phyloP scores from a whole-genome alignment of 2,329 filamentous ascomycete genomes.

The Onygenales sp. region DNA sequence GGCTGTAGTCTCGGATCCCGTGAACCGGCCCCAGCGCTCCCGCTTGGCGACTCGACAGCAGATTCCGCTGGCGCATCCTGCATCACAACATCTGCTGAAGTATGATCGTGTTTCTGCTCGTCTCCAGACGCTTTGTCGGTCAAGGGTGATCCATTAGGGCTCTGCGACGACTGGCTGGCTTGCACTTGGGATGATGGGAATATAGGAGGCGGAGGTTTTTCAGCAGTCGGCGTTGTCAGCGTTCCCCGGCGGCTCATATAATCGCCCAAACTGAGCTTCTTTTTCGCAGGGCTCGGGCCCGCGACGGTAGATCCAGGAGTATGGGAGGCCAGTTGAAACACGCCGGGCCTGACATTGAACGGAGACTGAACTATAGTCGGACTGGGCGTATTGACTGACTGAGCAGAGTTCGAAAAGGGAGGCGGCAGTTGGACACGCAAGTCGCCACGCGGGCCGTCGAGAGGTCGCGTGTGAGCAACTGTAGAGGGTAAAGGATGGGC shows the following conservation, averaged over 20 bases:
- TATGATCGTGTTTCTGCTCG: background rate
- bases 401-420: slow-evolving; percentile 11
- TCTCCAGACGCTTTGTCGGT: background rate
- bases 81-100: slow-evolving; percentile 7
- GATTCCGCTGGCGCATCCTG: slow-evolving; percentile 4
- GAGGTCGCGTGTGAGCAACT: slow-evolving; percentile 21
- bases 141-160: slow-evolving; percentile 4
- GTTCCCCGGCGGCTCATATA: slow-evolving; percentile 37
- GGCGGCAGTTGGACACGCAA: slow-evolving; percentile 22
- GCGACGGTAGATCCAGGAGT: slow-evolving; percentile 21
- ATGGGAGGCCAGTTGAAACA: slow-evolving; percentile 16
- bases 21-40: background rate
- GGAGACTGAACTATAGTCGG: slow-evolving; percentile 22
- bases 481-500: slow-evolving; percentile 27
- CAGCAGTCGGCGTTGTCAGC: slow-evolving; percentile 29
- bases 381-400: slow-evolving; percentile 17
- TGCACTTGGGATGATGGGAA: slow-evolving; percentile 18
- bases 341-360: slow-evolving; percentile 16
- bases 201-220: slow-evolving; percentile 28
- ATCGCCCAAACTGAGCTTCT: slow-evolving; percentile 42
- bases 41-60: background rate
- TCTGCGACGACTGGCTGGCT: slow-evolving; percentile 10
- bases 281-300: slow-evolving; percentile 40
- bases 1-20: slow-evolving; percentile 3
- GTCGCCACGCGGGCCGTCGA: slow-evolving; percentile 14